Percentiles rank a stretch among this genome's conserved stretches.
phyloP scores from a whole-genome alignment of 345 rosid species.

The Heritiera littoralis region DNA sequence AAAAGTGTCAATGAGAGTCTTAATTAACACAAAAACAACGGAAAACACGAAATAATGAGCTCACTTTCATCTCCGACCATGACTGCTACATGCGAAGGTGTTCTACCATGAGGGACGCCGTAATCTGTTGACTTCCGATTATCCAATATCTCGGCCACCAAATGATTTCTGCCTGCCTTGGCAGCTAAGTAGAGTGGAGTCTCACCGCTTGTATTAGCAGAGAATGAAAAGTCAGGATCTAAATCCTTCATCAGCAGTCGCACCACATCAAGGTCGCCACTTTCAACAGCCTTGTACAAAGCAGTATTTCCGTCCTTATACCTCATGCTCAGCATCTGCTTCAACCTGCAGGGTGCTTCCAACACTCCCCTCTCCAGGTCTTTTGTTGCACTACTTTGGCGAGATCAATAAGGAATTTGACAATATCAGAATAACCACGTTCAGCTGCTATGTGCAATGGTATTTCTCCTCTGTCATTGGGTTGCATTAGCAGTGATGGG shows the following conservation, averaged over 20 bases:
- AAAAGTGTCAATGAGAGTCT: no score
- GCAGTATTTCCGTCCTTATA: slow-evolving; percentile 20
- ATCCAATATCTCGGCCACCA: background rate
- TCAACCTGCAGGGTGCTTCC: no score
- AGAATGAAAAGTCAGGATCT: background rate
- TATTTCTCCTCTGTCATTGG: slow-evolving; percentile 13
- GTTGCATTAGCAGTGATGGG: slow-evolving; percentile 16
- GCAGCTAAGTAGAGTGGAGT: slow-evolving; percentile 29
- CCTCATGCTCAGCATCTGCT: slow-evolving; percentile 13
- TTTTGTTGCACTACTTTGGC: no score
- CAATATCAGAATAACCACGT: no score
- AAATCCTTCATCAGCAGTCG: background rate
- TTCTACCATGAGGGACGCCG: background rate
- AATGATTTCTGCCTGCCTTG: no score
- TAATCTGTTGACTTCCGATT: background rate
- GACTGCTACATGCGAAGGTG: slow-evolving; percentile 19
- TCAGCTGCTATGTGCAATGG: slow-evolving; percentile 18
- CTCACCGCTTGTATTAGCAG: slow-evolving; percentile 1
- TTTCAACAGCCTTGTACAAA: background rate
- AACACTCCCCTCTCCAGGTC: no score
- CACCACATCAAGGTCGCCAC: background rate
- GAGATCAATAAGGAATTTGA: no score
- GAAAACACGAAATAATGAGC: no score
- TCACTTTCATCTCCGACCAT: no score
- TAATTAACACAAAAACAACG: no score